Percentiles rank a stretch among this genome's conserved stretches.
These are phyloP conservation scores for Trichoderma hamatum DNA, from an alignment of 2,329 filamentous ascomycete genomes.

Conservation along the genomic window DNA sequence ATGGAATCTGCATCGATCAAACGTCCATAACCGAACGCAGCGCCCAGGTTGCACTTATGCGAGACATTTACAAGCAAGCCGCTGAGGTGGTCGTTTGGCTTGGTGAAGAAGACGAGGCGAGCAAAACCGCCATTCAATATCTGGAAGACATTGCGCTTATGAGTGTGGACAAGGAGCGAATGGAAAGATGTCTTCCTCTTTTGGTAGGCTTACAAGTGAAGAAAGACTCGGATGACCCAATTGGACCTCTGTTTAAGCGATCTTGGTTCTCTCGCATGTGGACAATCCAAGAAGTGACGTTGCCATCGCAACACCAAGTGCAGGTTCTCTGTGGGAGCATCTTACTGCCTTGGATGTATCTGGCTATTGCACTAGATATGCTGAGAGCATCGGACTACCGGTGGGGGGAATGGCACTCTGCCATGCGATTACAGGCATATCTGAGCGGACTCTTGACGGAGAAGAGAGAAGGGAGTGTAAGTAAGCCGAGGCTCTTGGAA, in stretches of 20 bases:
- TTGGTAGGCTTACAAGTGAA: conserved; percentile 3
- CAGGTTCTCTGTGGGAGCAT: neutral
- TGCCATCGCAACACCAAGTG: neutral
- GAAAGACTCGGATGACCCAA: neutral
- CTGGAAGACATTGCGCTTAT: neutral
- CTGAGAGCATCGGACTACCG: neutral
- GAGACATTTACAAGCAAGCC: conserved; percentile 14
- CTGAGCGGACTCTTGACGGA: neutral
- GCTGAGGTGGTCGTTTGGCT: neutral
- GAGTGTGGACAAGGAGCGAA: neutral
- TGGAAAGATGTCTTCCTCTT: neutral
- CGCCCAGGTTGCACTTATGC: conserved; percentile 11
- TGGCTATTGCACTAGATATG: conserved; percentile 1
- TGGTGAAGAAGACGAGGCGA: neutral
- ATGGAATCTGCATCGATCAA: conserved; percentile 10
- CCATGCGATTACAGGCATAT: neutral
- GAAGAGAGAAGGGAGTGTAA: neutral
- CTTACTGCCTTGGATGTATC: neutral
- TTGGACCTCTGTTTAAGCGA: neutral
- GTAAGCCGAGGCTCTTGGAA: neutral
- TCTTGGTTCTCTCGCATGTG: neutral
- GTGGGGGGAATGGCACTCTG: neutral
- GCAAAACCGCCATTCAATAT: neutral
- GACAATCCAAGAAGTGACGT: neutral
- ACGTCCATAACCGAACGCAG: conserved; percentile 8